Conservation (phyloP, 805 yeast species). For the Ogataea wickerhamii region DNA sequence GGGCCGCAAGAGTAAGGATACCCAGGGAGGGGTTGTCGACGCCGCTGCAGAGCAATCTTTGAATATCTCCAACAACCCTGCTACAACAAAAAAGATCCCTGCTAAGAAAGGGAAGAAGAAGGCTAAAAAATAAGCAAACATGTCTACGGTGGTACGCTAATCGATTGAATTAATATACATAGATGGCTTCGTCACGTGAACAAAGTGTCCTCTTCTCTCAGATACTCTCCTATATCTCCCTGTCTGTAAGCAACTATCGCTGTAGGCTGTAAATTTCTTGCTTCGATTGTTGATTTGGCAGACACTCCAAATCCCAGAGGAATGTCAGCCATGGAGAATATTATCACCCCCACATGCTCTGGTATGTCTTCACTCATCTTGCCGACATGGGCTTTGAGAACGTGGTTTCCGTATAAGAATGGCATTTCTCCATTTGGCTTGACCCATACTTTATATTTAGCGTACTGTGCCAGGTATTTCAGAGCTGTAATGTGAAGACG, state of each 20-base stretch:
- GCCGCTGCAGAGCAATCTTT: constrained; percentile 40
- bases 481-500: constrained; percentile 92
- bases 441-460: constrained; percentile 94
- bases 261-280: constrained; percentile 86
- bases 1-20: constrained; percentile 53
- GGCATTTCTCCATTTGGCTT: constrained; percentile 99
- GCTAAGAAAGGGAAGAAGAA: constrained; percentile 24
- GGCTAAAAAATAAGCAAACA: constrained; percentile 22
- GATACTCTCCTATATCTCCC: constrained; percentile 94
- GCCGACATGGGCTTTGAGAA: constrained; percentile 93
- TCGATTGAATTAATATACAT: constrained; percentile 8
- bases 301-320: constrained; percentile 96
- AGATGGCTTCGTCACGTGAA: constrained; percentile 55
- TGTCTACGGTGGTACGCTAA: too few relatives aligned
- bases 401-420: constrained; percentile 92
- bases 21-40: constrained; percentile 61
- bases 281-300: constrained; percentile 86
- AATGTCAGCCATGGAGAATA: constrained; percentile 85
- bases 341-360: constrained; percentile 93
- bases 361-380: constrained; percentile 97
- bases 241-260: constrained; percentile 95
- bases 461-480: constrained; percentile 76
- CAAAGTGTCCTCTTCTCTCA: constrained; percentile 96
- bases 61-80: constrained; percentile 17
- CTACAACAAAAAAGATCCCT: constrained; percentile 13